Evolutionary conservation across 805 yeast species (phyloP), one percentile per base, ranked within the genome.

Genomic region (Dipodascopsis tothii): DNA sequence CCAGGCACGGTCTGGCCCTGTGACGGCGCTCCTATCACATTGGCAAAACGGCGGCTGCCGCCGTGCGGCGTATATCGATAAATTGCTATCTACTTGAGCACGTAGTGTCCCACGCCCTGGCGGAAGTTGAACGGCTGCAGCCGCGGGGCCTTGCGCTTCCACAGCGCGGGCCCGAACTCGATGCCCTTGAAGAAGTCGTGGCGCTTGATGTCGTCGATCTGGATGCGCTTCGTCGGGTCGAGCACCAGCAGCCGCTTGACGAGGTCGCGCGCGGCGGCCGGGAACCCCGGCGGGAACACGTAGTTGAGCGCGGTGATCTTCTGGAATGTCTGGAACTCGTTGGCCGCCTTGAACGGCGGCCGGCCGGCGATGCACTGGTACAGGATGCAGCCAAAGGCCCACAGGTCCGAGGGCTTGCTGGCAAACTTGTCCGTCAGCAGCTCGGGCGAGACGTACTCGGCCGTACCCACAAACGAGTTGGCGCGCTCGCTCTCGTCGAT

Each of bases 371-470:
- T 73, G 58, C 88, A 73, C 62, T 87, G 96, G 61, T 72, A 87
- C 33, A 88, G 63, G 30, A 87, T 83, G 63, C 96, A 87, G 1
- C 95, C 96, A 44, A 86, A 62, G 1, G 96, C 95, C 96, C 96
- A 87, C n/a, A 84, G 64, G 61, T 87, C 96, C 25, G 90, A 73
- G 50, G 81, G 81, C 58, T 77, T 83, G 17, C 94, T 92, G 59
- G 95, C 85, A 30, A 74, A 70, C 60, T 90, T 92, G 56, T 75
- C 72, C 39, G 79, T 74, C 39, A 92, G 68, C 33, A 92, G 67
- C 61, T 92, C 98, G 0, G 97, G 98, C 0, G 95, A 81, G 2
- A 92, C 96, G 59, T 88, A 88, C 60, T 88, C 96, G 0, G 97
- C 97, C 1, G 98, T 90, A 0, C 98, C 98, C 2, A 90, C 97